Conservation (phyloP, 1,139 yeast species). For the Candida sanyaensis region DNA sequence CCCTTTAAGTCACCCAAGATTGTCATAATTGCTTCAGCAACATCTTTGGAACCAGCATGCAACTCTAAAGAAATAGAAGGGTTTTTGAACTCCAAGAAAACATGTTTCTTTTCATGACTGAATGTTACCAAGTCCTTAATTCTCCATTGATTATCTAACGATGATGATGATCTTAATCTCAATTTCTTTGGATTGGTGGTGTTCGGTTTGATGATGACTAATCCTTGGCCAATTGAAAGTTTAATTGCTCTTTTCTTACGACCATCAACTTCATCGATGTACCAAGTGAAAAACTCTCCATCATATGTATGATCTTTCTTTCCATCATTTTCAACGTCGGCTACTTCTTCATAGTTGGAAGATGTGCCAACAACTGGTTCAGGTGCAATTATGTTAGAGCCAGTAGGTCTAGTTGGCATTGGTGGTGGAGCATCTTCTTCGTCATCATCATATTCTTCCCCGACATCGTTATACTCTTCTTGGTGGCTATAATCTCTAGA, state of each 20-base stretch:
- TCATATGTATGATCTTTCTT: constrained; percentile 41
- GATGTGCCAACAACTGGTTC: constrained; percentile 6
- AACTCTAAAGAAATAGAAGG: constrained; percentile 82
- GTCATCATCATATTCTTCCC: constrained; percentile 28
- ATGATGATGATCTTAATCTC: constrained; percentile 37
- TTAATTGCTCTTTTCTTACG: constrained; percentile 54
- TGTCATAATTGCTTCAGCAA: constrained; percentile 79
- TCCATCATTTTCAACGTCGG: constrained; percentile 13
- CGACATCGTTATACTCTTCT: constrained; percentile 7
- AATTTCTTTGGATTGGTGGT: constrained; percentile 56
- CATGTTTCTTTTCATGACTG: constrained; percentile 88
- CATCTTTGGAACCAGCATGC: constrained; percentile 86
- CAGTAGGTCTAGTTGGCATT: constrained; percentile 54
- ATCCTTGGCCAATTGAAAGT: constrained; percentile 45
- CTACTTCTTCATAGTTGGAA: constrained; percentile 19
- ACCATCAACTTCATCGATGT: constrained; percentile 88
- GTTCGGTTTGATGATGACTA: constrained; percentile 43
- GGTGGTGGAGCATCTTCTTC: constrained; percentile 59
- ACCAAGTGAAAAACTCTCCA: constrained; percentile 75
- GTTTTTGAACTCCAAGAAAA: constrained; percentile 83
- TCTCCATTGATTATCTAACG: constrained; percentile 64
- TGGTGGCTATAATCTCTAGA: constrained; percentile 2
- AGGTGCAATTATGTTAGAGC: constrained; percentile 7
- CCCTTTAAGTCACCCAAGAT: constrained; percentile 87
- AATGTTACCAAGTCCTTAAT: constrained; percentile 70